Base-by-base conservation (phyloP, 176 grass and related monocot genomes). In the Triticum timopheevii region DNA sequence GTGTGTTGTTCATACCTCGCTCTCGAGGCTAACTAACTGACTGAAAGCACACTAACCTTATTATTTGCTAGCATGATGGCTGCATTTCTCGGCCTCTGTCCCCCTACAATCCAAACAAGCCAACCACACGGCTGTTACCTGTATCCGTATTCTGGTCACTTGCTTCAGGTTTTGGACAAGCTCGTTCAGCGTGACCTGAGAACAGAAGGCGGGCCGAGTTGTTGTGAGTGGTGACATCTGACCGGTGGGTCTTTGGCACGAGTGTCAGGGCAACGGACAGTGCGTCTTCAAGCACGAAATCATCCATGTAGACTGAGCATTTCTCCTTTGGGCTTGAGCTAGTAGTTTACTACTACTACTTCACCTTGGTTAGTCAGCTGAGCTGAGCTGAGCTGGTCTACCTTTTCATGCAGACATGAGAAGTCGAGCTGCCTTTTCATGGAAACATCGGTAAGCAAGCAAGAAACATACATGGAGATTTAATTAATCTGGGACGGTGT, bases 101-200 rank as follows among this genome's bases (percentile, higher is more conserved):
- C 3, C 44, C 34, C 75, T 62, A 22, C 10, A 79, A 20, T 27
- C 65, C 10, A 40, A 88, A 79, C 39, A 62, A 7, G 54, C 56
- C 80, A 83, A 64, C 74, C 45, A 38, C 68, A 56, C 5, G 22
- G 1, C 35, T 22, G 22, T 27, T 44, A 12, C 42, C 10, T 33
- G 5, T 7, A 52, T 20, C 27, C 24, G 15, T 17, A 19, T 50
- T n/a, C 9, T 17, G 45, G 76, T 58, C 45, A 71, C 39, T 75
- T 81, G 67, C 69, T 69, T 86, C 77, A 81, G 34, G 61, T 73
- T 80, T 87, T 61, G 81, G 89, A 75, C 67, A 79, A 79, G 80
- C 44, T 30, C 22, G 27, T 66, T 64, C 65, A 79, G 40, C 52
- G 2, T 78, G 79, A 72, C 39, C 44, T 56, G 1, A 10, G 28